Evolutionary conservation across 73 alveolate species (phyloP).

Genomic region (Paramecium tetraurelia): DNA sequence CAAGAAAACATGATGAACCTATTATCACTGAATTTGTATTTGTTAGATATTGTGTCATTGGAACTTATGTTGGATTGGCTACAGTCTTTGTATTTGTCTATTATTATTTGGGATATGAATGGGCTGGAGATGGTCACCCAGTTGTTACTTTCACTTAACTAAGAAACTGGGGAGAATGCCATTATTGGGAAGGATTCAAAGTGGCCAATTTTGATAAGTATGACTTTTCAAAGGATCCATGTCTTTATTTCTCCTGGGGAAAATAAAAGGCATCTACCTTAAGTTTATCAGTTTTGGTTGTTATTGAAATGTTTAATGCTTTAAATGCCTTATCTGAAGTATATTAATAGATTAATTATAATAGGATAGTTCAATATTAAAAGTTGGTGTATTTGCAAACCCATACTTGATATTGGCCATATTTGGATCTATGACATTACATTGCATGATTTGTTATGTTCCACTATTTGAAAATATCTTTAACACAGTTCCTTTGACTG

Average conservation of each 20-base stretch:
- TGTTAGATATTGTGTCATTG: slow-evolving; percentile 78
- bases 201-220: slow-evolving; percentile 68
- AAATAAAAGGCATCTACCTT: slow-evolving; percentile 93
- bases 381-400: slow-evolving; percentile 74
- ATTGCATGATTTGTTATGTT: slow-evolving; percentile 87
- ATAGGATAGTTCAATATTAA: slow-evolving; percentile 77
- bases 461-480: slow-evolving; percentile 83
- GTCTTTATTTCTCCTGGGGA: slow-evolving; percentile 94
- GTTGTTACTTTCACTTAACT: slow-evolving; percentile 34
- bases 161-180: slow-evolving; percentile 74
- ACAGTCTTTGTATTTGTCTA: slow-evolving; percentile 82
- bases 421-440: slow-evolving; percentile 74
- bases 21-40: slow-evolving; percentile 73
- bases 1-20: slow-evolving; percentile 85
- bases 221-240: slow-evolving; percentile 81
- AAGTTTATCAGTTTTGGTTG: slow-evolving; percentile 86
- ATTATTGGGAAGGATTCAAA: slow-evolving; percentile 76
- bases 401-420: slow-evolving; percentile 75
- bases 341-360: neutral
- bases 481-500: slow-evolving; percentile 83
- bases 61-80: slow-evolving; percentile 93
- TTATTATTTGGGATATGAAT: slow-evolving; percentile 71
- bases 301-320: slow-evolving; percentile 96
- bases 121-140: slow-evolving; percentile 69
- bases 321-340: slow-evolving; percentile 94